Percentiles rank a stretch among this genome's conserved stretches.
Evolutionary conservation across 192 early-diverging fungal species (phyloP).

Genomic region (Coemansia sp.): DNA sequence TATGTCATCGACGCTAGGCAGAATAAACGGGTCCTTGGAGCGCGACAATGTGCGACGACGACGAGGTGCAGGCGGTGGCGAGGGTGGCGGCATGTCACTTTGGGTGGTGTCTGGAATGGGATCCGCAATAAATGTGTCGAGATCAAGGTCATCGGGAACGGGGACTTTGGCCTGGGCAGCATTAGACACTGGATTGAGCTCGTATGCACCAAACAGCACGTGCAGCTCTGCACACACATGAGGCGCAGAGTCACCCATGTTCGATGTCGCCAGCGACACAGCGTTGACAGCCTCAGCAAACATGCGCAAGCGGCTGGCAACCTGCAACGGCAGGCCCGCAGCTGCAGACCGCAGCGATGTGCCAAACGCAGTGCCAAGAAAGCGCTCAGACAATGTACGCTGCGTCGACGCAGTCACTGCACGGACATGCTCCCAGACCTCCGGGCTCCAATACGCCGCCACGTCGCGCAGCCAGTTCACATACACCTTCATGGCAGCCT

Average conservation of each 20-base stretch:
- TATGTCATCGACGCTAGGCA: conserved; percentile 75
- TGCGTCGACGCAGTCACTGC: conserved; percentile 23
- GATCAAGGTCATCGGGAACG: conserved; percentile 79
- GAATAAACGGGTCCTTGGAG: conserved; percentile 59
- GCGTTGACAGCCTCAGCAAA: conserved; percentile 34
- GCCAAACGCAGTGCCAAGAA: conserved; percentile 5
- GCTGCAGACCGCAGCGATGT: conserved; percentile 11
- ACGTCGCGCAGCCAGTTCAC: conserved; percentile 49
- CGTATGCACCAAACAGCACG: conserved; percentile 70
- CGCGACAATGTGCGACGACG: conserved; percentile 13
- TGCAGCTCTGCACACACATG: conserved; percentile 58
- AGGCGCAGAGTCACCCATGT: conserved; percentile 45
- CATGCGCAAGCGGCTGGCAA: conserved; percentile 33
- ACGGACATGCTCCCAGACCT: conserved; percentile 41
- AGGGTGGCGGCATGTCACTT: conserved; percentile 48
- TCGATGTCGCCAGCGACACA: conserved; percentile 34
- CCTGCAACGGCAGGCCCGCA: conserved; percentile 76
- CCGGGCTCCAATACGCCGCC: conserved; percentile 42
- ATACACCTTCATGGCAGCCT: conserved; percentile 46
- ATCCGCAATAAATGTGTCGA: conserved; percentile 78
- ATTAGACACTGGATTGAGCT: conserved; percentile 86
- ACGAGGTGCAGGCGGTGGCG: conserved; percentile 21
- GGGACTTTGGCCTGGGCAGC: conserved; percentile 90
- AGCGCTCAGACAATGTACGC: conserved; percentile 9
- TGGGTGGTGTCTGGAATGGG: conserved; percentile 63